phyloP scores from a whole-genome alignment of 345 rosid species.

The Psidium guajava region DNA sequence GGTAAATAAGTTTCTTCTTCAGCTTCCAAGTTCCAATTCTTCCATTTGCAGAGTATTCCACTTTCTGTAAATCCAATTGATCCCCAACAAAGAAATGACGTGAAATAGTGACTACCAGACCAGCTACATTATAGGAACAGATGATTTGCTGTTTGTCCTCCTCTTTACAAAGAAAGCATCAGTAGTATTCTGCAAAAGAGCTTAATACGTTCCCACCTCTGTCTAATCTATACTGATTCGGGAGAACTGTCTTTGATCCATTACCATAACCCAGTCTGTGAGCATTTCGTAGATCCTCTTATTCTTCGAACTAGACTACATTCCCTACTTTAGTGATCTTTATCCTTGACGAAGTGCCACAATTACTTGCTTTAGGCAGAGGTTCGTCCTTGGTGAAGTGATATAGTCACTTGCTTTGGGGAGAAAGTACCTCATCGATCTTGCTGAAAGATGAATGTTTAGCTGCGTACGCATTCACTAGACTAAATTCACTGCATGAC shows the following conservation, averaged over 20 bases:
- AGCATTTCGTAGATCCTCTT: background rate
- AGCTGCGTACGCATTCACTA: background rate
- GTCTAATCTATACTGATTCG: background rate
- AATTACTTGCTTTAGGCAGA: background rate
- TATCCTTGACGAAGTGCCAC: background rate
- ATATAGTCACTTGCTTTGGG: background rate
- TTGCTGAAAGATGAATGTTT: background rate
- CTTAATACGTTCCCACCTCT: background rate
- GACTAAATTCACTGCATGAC: background rate
- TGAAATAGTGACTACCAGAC: background rate
- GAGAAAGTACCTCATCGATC: background rate
- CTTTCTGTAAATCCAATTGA: background rate
- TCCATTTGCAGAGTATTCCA: background rate
- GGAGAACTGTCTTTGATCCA: background rate
- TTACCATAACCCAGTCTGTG: background rate
- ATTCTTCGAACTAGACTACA: background rate
- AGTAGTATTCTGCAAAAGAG: background rate
- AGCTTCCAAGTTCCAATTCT: background rate
- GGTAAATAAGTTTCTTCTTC: background rate
- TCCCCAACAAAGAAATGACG: background rate
- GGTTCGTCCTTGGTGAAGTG: background rate
- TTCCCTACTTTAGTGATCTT: background rate
- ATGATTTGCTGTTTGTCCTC: background rate
- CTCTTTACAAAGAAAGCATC: background rate
- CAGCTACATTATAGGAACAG: background rate